Conservation (phyloP, 1,284 basidiomycete genomes). For the Schizophyllum commune region DNA sequence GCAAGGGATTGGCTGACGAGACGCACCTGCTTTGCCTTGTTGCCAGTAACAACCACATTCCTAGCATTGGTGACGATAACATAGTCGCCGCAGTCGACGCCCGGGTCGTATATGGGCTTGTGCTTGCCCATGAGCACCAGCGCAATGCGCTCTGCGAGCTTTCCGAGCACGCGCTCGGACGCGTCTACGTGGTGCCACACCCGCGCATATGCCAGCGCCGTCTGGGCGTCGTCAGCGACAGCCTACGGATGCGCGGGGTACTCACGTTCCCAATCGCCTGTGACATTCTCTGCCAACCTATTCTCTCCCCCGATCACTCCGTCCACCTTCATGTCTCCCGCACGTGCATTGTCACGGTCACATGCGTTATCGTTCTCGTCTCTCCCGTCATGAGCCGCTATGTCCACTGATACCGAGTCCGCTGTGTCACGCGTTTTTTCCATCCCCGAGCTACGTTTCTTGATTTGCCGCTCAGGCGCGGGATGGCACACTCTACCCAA, state of each 20-base stretch:
- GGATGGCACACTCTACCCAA: too few species aligned
- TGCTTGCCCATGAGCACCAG: conserved; percentile 98
- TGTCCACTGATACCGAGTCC: too few species aligned
- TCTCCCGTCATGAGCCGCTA: too few species aligned
- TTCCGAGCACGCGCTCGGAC: conserved; percentile 83
- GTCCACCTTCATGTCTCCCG: too few species aligned
- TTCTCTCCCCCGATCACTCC: too few species aligned
- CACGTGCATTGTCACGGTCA: too few species aligned
- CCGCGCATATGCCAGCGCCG: conserved; percentile 86
- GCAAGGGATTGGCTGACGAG: too few species aligned
- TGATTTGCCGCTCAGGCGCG: too few species aligned
- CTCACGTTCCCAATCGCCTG: conserved; percentile 63
- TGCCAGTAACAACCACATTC: conserved; percentile 83
- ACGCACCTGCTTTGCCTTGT: conserved; percentile 76
- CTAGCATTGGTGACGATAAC: conserved; percentile 92
- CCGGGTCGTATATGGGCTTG: conserved; percentile 94
- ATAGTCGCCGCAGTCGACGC: conserved; percentile 94
- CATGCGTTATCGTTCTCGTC: too few species aligned
- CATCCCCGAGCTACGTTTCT: too few species aligned
- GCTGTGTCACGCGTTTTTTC: too few species aligned
- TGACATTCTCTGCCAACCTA: conserved; percentile 33
- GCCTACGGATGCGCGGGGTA: conserved; percentile 4
- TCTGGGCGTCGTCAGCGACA: conserved; percentile 41
- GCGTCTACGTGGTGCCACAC: conserved; percentile 97
- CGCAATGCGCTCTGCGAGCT: conserved; percentile 90